Evolutionary conservation across 2,329 filamentous ascomycete species (phyloP), one percentile per base, ranked within the genome.

Genomic region (Talaromyces sp.): DNA sequence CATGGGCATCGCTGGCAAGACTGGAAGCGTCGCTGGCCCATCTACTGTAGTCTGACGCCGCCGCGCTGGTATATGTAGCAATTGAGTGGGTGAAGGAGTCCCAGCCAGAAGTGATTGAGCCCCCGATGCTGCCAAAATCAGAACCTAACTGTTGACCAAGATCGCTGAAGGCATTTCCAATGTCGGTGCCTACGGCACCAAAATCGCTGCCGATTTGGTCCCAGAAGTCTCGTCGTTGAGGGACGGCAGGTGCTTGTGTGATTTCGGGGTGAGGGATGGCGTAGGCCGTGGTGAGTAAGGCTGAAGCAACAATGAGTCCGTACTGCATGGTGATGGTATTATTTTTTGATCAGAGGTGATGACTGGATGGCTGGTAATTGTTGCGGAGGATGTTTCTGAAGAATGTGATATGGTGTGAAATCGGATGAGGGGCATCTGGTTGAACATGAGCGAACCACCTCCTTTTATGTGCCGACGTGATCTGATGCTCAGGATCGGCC

Each of bases 211-310:
- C 65, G 37, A 66, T 47, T 14, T 64, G 31, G 56, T 33, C 47
- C 60, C 60, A 64, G 43, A 63, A 9, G 57, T 64, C 35, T n/a
- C 56, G 56, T 47, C 62, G 65, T 43, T 41, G 54, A 13, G n/a
- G 57, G 19, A 37, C 27, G 37, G 52, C 16, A 5, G 65, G 65
- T 24, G 65, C 47, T 45, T 54, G 56, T 33, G 65, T 66, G 56
- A 66, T 66, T 39, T 66, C 60, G n/a, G 65, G 65, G 11, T 61
- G 60, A 54, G 65, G 65, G 37, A 19, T 47, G 13, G 65, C 65
- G 45, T 45, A 35, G 47, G 56, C 65, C 16, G 65, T 60, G 50
- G 61, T 60, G 31, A 57, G 24, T 14, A 66, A 22, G 24, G 63
- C 48, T 22, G 65, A 62, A 37, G 60, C 54, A 45, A 58, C 52